phyloP scores from a whole-genome alignment of 257 asterid species.

The Solanum virginianum region DNA sequence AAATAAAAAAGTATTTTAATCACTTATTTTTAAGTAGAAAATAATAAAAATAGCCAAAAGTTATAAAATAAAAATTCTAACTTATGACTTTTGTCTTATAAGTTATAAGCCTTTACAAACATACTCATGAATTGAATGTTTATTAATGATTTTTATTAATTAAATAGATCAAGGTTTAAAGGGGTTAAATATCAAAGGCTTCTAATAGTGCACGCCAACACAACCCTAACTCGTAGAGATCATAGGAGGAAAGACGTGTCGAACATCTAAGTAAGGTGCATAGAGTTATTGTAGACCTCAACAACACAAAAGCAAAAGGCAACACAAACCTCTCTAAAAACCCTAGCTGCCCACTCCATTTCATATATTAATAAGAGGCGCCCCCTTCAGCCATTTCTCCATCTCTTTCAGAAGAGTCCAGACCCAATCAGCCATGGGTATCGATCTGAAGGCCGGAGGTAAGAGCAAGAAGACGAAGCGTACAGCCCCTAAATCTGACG shows the following conservation, averaged over 20 bases:
- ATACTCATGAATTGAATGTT: neutral
- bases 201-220: neutral
- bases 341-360: neutral
- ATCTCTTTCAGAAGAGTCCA: neutral
- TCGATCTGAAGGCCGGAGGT: constrained; percentile 90
- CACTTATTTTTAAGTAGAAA: no score
- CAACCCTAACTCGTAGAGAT: neutral
- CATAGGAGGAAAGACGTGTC: neutral
- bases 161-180: neutral
- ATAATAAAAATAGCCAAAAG: no score
- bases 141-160: neutral
- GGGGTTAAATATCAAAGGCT: neutral
- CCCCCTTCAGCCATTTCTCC: neutral
- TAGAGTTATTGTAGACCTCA: neutral
- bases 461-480: constrained; percentile 89
- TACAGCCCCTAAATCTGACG: constrained; percentile 69
- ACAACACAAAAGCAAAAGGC: neutral
- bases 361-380: neutral
- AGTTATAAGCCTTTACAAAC: no score
- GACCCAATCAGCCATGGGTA: constrained; percentile 27
- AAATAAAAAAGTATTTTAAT: no score
- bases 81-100: no score
- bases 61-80: no score
- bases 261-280: neutral
- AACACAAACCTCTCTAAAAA: neutral